Percentiles rank a stretch among this genome's conserved stretches.
Conservation (phyloP, 495 filamentous ascomycete species). For the Tuber magnatum region DNA sequence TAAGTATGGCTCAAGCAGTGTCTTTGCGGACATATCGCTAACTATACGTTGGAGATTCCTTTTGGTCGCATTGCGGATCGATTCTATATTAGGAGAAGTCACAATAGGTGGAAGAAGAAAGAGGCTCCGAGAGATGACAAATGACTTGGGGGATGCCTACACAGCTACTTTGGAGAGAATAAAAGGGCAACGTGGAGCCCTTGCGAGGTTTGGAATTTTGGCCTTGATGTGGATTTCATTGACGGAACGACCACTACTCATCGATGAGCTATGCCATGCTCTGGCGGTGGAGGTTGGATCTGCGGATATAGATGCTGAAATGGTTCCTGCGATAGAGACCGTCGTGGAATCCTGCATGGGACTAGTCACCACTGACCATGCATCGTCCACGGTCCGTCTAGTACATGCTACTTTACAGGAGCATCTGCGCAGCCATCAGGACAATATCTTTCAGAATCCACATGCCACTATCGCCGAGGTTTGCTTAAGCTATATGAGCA, state of each 20-base stretch:
- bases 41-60: background rate
- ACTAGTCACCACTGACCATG: background rate
- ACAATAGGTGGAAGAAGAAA: background rate
- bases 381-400: background rate
- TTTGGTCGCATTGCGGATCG: background rate
- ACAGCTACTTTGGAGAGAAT: background rate
- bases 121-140: background rate
- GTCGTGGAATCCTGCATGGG: background rate
- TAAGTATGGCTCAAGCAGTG: background rate
- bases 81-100: background rate
- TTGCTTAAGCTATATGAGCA: background rate
- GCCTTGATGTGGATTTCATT: background rate
- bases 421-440: background rate
- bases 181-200: background rate
- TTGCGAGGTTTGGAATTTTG: background rate
- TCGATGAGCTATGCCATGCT: background rate
- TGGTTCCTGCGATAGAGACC: background rate
- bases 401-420: background rate
- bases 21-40: background rate
- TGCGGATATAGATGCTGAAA: background rate
- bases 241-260: background rate
- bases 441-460: background rate
- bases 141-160: background rate
- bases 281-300: background rate
- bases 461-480: background rate